phyloP scores from a whole-genome alignment of 2,329 filamentous ascomycete genomes.

The Drechslerella stenobrocha region DNA sequence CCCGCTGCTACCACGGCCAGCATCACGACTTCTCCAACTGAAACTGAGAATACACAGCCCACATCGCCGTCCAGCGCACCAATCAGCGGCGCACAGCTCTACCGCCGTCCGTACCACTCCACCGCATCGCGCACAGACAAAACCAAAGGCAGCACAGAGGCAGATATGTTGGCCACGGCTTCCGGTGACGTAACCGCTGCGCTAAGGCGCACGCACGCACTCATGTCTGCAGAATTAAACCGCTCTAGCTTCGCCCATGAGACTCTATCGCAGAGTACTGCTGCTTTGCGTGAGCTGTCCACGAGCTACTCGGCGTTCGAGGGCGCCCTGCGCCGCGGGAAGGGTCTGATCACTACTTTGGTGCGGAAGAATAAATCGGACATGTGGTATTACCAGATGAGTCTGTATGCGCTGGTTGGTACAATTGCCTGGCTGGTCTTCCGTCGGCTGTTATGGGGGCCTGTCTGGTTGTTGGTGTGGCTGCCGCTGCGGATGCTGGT shows the following conservation, averaged over 20 bases:
- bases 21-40: not conserved
- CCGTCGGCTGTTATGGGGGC: conserved; percentile 81
- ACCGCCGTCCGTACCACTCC: conserved; percentile 56
- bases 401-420: conserved; percentile 76
- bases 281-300: conserved; percentile 75
- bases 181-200: conserved; percentile 82
- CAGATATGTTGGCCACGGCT: conserved; percentile 73
- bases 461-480: conserved; percentile 85
- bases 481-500: conserved; percentile 73
- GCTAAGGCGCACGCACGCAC: conserved; percentile 79
- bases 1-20: not conserved
- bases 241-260: conserved; percentile 88
- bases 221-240: conserved; percentile 81
- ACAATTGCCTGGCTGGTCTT: conserved; percentile 87
- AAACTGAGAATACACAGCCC: not conserved
- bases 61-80: conserved; percentile 8
- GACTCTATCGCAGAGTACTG: conserved; percentile 80
- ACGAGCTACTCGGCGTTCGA: conserved; percentile 81
- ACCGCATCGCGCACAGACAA: conserved; percentile 20
- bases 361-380: conserved; percentile 90
- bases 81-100: conserved; percentile 17
- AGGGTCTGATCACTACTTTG: conserved; percentile 74
- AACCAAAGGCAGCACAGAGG: conserved; percentile 62
- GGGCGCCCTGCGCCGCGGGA: conserved; percentile 72
- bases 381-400: conserved; percentile 94